phyloP scores from a whole-genome alignment of 345 rosid genomes.

The Leavenworthia alabamica region DNA sequence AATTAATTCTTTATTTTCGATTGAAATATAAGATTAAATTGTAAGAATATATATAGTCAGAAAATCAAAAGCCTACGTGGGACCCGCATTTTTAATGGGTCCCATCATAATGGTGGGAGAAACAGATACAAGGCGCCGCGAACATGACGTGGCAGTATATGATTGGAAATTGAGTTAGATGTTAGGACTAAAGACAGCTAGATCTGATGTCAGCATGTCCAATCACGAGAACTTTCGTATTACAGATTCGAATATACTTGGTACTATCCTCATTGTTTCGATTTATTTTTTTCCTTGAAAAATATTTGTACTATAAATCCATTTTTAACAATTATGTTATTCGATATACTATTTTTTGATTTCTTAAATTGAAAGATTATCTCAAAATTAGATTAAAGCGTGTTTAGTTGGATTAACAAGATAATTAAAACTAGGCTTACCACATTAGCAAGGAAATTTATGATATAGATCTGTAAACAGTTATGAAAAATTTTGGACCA shows the following conservation, averaged over 20 bases:
- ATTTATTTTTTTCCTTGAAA: not conserved
- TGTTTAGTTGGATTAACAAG: not conserved
- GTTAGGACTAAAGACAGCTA: slow-evolving; percentile 33
- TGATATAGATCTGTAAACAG: no score
- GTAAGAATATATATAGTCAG: slow-evolving; percentile 21
- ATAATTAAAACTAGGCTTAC: not conserved
- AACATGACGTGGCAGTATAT: slow-evolving; percentile 29
- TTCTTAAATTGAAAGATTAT: not conserved
- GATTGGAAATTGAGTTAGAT: slow-evolving; percentile 9
- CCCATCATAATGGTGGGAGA: slow-evolving; percentile 25
- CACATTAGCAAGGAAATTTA: not conserved
- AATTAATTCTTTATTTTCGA: not conserved
- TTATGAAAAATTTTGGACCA: not conserved
- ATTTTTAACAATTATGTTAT: not conserved
- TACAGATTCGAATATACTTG: slow-evolving; percentile 46
- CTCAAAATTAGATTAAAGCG: slow-evolving; percentile 5
- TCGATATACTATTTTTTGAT: not conserved
- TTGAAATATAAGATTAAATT: not conserved
- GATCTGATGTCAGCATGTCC: slow-evolving; percentile 38
- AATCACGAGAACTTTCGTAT: slow-evolving; percentile 15
- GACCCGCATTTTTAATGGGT: slow-evolving; percentile 11
- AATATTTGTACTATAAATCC: not conserved
- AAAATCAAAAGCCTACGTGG: not conserved
- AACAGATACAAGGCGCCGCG: slow-evolving; percentile 66
- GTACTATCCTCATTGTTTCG: slow-evolving; percentile 8